Conservation (phyloP, 108 stramenopile genomes). For the Cyclostephanos invisitatus region DNA sequence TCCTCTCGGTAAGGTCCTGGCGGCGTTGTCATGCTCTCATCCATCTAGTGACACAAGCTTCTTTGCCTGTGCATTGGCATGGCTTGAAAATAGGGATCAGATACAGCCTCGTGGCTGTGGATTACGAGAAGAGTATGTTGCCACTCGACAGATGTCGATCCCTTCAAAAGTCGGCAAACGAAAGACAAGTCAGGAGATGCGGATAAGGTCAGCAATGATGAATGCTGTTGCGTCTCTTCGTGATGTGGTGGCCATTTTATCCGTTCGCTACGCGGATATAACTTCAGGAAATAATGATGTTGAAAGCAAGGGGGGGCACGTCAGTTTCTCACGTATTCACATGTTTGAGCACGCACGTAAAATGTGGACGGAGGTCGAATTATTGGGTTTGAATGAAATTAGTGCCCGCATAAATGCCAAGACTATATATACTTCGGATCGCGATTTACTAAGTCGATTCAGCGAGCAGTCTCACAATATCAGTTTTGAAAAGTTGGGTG, state of each 20-base stretch:
- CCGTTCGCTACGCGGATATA: slow-evolving; percentile 4
- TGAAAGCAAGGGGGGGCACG: slow-evolving; percentile 11
- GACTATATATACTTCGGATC: slow-evolving; percentile 12
- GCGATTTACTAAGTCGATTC: slow-evolving; percentile 1
- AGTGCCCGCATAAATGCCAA: slow-evolving; percentile 38
- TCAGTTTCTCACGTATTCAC: slow-evolving; percentile 6
- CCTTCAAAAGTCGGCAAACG: neutral
- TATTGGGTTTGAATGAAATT: slow-evolving; percentile 35
- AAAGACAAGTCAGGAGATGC: slow-evolving; percentile 7
- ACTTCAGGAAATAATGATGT: neutral
- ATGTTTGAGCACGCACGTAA: slow-evolving; percentile 21
- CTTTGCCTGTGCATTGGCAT: slow-evolving; percentile 65
- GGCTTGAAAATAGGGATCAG: slow-evolving; percentile 57
- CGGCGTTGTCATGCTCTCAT: slow-evolving; percentile 28
- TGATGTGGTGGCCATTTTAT: slow-evolving; percentile 26
- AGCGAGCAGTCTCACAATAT: slow-evolving; percentile 5
- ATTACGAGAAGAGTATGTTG: slow-evolving; percentile 19
- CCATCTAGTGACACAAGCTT: slow-evolving; percentile 28
- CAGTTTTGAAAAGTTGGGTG: neutral
- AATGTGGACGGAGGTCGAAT: slow-evolving; percentile 32
- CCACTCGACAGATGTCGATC: slow-evolving; percentile 6
- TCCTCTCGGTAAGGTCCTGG: slow-evolving; percentile 26
- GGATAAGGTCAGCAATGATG: slow-evolving; percentile 14
- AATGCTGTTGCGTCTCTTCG: slow-evolving; percentile 21
- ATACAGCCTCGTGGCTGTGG: slow-evolving; percentile 79